These are phyloP conservation scores for Sclerotinia subarctica DNA, from an alignment of 2,329 filamentous ascomycete genomes.

Conservation along the genomic window DNA sequence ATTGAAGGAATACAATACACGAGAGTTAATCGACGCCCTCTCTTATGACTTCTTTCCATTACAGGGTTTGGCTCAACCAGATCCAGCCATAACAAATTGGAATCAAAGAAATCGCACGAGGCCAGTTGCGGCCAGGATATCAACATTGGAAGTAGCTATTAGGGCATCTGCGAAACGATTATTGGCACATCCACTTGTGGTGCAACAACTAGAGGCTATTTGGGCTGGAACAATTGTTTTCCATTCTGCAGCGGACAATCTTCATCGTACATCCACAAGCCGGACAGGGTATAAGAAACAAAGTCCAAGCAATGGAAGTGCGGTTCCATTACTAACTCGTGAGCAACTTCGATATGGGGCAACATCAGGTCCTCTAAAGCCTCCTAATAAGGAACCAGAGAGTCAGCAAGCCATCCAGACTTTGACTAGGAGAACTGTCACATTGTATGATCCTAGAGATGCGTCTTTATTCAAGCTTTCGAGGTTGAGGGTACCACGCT, in stretches of 20 bases:
- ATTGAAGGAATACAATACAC: conserved; percentile 82
- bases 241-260: conserved; percentile 79
- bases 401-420: conserved; percentile 28
- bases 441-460: conserved; percentile 84
- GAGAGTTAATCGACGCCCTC: conserved; percentile 88
- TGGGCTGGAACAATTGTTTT: conserved; percentile 97
- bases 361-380: conserved; percentile 18
- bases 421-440: conserved; percentile 59
- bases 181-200: conserved; percentile 83
- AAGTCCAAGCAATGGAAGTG: conserved; percentile 18
- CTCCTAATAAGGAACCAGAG: conserved; percentile 20
- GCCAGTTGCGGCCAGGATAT: conserved; percentile 70
- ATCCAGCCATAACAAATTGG: conserved; percentile 41
- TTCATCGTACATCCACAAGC: conserved; percentile 53
- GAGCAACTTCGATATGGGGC: conserved; percentile 41
- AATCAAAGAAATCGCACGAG: conserved; percentile 44
- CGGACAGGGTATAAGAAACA: conserved; percentile 25
- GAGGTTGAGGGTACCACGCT: conserved; percentile 83
- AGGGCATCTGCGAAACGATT: conserved; percentile 90
- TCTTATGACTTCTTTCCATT: conserved; percentile 95
- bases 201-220: conserved; percentile 93
- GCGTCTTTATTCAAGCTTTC: conserved; percentile 91
- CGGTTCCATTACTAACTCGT: conserved; percentile 15
- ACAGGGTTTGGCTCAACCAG: conserved; percentile 65
- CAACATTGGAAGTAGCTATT: conserved; percentile 89